Base-by-base conservation (phyloP, 768 basidiomycete species). In the Podaxis sp. region DNA sequence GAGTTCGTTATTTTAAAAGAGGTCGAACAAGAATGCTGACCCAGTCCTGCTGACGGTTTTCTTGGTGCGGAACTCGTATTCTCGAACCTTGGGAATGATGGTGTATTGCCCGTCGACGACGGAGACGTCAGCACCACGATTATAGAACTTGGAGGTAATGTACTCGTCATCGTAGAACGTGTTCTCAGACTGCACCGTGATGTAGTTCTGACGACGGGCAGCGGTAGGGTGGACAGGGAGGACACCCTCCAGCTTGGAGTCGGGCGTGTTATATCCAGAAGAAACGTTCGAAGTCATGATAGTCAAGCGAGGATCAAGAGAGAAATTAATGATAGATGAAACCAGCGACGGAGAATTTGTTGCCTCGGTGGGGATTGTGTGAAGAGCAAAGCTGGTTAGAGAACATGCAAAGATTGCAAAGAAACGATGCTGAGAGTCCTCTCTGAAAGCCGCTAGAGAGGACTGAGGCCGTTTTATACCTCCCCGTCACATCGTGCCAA, bases 1-100 rank as follows among this genome's bases (percentile, higher is more conserved):
- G 53, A 63, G 38, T 61, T 42, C 64, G 60, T 65, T 67, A 57
- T 54, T 66, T 40, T n/a, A 52, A 63, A 52, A 59, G 44, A 51
- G 30, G 36, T 33, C 61, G 11, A 24, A 65, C 69, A 52, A 44
- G 33, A 57, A 11, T 64, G 73, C 44, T 46, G 1, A 96, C 95
- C 96, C 97, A 72, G 95, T 96, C 82, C 90, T 95, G 68, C 88
- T 82, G 65, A 96, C 93, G 68, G 86, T 84, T 70, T 92, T 82
- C 73, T 85, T 80, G 66, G 97, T 99, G 79, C 90, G 90, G 84
- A 99, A 96, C 78, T 99, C 91, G 73, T 86, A 96, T 26, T 85
- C 80, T 72, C 89, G 86, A 67, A 84, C 84, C 53, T 89, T 93
- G 55, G 95, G 95, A 46, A 84, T 90, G 71, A 96, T 82, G 65